These are phyloP conservation scores for Athelia sp. DNA, from an alignment of 1,284 basidiomycete species.

Conservation along the genomic window DNA sequence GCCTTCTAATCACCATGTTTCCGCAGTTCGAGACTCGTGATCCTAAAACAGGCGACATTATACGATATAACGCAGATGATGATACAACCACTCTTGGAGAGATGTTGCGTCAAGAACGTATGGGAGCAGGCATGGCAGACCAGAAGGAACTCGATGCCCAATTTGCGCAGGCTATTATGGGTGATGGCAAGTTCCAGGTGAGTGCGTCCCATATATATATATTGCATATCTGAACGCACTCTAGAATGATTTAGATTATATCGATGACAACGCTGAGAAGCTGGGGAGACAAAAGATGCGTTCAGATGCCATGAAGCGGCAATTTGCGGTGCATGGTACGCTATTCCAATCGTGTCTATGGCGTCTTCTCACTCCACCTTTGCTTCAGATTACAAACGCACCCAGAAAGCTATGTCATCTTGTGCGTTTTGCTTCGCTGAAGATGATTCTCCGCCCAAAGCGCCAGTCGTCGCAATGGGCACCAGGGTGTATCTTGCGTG, in stretches of 20 bases:
- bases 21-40: slow-evolving; percentile 85
- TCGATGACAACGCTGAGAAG: slow-evolving; percentile 94
- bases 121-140: slow-evolving; percentile 83
- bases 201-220: slow-evolving; percentile 15
- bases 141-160: slow-evolving; percentile 91
- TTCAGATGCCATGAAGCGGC: slow-evolving; percentile 91
- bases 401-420: slow-evolving; percentile 83
- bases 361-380: slow-evolving; percentile 4
- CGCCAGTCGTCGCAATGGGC: slow-evolving; percentile 86
- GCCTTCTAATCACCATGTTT: slow-evolving; percentile 3
- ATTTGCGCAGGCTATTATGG: slow-evolving; percentile 83
- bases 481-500: slow-evolving; percentile 87
- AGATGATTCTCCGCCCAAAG: slow-evolving; percentile 80
- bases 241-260: slow-evolving; percentile 85
- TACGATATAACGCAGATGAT: slow-evolving; percentile 87
- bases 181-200: slow-evolving; percentile 84
- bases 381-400: slow-evolving; percentile 83
- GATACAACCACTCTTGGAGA: slow-evolving; percentile 85
- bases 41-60: slow-evolving; percentile 79
- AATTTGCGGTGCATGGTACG: slow-evolving; percentile 92
- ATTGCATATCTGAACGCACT: background rate
- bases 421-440: slow-evolving; percentile 90
- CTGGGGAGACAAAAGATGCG: slow-evolving; percentile 93
- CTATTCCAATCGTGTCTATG: slow-evolving; percentile 4
- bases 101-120: slow-evolving; percentile 88